A percentile compares a stretch with the other conserved stretches of the same genome.
Evolutionary conservation across 345 rosid genomes (phyloP).

Genomic region (Hevea brasiliensis): DNA sequence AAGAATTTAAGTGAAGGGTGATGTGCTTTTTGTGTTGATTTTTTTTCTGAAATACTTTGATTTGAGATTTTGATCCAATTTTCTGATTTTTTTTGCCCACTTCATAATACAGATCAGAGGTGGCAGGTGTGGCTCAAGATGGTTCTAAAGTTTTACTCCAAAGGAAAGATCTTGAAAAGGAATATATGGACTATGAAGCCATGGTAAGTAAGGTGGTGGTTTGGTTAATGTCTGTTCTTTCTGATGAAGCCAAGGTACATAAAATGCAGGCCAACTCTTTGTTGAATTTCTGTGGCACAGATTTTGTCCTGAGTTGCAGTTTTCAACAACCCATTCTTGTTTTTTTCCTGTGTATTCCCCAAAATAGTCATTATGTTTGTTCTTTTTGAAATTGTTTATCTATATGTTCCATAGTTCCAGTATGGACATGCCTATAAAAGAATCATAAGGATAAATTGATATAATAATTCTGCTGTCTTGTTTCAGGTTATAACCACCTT

Average conservation of each 20-base stretch:
- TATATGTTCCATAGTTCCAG: no score
- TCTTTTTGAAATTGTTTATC: background rate
- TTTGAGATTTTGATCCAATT: conserved; percentile 18
- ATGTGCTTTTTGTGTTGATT: conserved; percentile 1
- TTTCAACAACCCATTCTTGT: background rate
- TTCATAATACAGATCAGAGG: conserved; percentile 54
- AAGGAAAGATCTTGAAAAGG: conserved; percentile 83
- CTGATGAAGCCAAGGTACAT: no score
- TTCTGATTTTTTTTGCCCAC: conserved; percentile 15
- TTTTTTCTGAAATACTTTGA: conserved; percentile 1
- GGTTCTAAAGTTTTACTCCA: conserved; percentile 59
- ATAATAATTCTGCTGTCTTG: conserved; percentile 8
- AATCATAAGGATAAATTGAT: background rate
- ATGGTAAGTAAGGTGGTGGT: conserved; percentile 44
- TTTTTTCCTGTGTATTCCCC: background rate
- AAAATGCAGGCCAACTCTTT: background rate
- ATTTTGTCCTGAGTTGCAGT: background rate
- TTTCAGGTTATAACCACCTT: conserved; percentile 83
- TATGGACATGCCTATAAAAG: background rate
- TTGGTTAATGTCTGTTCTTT: background rate
- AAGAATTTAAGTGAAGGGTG: conserved; percentile 74
- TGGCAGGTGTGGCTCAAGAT: conserved; percentile 42
- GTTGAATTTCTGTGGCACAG: background rate
- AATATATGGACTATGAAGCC: conserved; percentile 84
- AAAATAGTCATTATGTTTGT: background rate